Evolutionary conservation across 306 rosid genomes (phyloP).

Genomic region (Begonia peltatifolia): DNA sequence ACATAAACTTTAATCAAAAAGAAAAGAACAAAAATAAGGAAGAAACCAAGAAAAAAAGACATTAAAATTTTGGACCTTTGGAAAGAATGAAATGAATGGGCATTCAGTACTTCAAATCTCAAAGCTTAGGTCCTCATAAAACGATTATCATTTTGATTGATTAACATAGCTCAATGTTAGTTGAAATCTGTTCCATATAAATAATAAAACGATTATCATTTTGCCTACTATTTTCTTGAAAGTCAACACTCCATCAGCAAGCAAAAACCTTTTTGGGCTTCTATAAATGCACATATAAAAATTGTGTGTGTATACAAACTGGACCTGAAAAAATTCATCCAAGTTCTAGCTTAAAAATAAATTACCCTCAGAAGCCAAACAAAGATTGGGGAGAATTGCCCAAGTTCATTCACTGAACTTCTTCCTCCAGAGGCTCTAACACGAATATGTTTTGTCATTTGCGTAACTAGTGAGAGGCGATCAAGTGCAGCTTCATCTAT

Average conservation of each 20-base stretch:
- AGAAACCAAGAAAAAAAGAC: neutral
- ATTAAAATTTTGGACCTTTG: neutral
- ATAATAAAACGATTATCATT: too few relatives aligned
- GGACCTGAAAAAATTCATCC: too few relatives aligned
- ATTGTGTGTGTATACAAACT: neutral
- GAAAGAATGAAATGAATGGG: neutral
- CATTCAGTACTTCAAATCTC: too few relatives aligned
- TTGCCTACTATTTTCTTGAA: too few relatives aligned
- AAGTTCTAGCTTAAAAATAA: neutral
- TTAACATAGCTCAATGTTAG: too few relatives aligned
- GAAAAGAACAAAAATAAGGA: neutral
- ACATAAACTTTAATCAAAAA: neutral
- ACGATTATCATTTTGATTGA: too few relatives aligned
- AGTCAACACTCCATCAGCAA: too few relatives aligned
- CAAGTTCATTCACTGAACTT: slow-evolving; percentile 61
- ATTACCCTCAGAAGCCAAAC: slow-evolving; percentile 92
- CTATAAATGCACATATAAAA: too few relatives aligned
- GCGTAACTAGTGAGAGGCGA: slow-evolving; percentile 89
- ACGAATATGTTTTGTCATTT: slow-evolving; percentile 90
- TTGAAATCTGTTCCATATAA: too few relatives aligned
- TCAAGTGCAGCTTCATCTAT: slow-evolving; percentile 91
- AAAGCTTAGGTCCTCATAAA: too few relatives aligned
- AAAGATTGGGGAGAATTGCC: slow-evolving; percentile 87
- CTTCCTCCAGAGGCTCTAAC: slow-evolving; percentile 79
- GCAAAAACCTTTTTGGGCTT: too few relatives aligned